These are phyloP conservation scores for Geotrichum phurueaensis DNA, from an alignment of 1,139 yeast genomes.

Conservation along the genomic window DNA sequence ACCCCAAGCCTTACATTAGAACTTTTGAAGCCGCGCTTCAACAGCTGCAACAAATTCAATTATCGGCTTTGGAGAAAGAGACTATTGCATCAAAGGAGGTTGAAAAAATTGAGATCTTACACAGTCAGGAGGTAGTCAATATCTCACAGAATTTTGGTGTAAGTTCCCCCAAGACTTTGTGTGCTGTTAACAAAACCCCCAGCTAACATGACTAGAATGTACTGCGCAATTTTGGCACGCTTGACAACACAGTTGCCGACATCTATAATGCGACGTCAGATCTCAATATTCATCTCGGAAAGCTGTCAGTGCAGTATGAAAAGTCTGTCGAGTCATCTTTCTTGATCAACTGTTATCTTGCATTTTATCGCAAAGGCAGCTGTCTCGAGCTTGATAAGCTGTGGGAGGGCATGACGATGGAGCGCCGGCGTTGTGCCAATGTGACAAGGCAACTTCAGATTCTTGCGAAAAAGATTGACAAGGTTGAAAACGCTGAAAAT, in stretches of 20 bases:
- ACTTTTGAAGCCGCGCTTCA: slow-evolving; percentile 82
- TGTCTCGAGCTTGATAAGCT: slow-evolving; percentile 47
- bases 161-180: not conserved
- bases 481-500: slow-evolving; percentile 41
- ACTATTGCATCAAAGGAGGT: slow-evolving; percentile 50
- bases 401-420: slow-evolving; percentile 39
- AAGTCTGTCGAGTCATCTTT: slow-evolving; percentile 68
- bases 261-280: slow-evolving; percentile 59
- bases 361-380: slow-evolving; percentile 56
- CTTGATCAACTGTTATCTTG: slow-evolving; percentile 69
- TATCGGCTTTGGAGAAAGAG: slow-evolving; percentile 49
- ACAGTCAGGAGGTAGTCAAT: slow-evolving; percentile 56
- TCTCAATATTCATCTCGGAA: slow-evolving; percentile 65
- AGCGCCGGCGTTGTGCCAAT: slow-evolving; percentile 61
- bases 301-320: slow-evolving; percentile 71
- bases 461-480: slow-evolving; percentile 50
- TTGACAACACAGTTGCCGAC: slow-evolving; percentile 52
- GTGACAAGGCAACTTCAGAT: slow-evolving; percentile 60
- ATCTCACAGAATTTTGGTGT: slow-evolving; percentile 11
- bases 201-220: slow-evolving; percentile 13
- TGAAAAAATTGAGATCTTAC: slow-evolving; percentile 56
- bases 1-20: slow-evolving; percentile 91
- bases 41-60: slow-evolving; percentile 56
- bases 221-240: slow-evolving; percentile 46
- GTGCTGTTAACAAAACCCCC: not conserved